phyloP scores from a whole-genome alignment of 768 basidiomycete genomes.

The Boletales sp. region DNA sequence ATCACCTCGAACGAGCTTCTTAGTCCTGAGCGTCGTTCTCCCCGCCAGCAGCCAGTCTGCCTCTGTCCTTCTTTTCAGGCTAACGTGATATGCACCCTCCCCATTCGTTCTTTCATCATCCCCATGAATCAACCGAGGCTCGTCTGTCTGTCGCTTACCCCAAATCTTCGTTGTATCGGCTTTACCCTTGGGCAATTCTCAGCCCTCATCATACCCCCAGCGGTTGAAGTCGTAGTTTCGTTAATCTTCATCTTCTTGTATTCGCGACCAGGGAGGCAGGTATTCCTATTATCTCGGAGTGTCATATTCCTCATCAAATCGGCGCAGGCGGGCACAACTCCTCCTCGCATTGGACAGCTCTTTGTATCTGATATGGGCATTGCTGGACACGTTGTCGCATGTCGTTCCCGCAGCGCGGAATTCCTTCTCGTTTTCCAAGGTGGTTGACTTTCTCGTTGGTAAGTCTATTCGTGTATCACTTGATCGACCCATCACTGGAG shows the following conservation, averaged over 20 bases:
- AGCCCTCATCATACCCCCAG: conserved; percentile 59
- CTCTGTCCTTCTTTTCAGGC: conserved; percentile 27
- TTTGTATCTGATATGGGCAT: conserved; percentile 53
- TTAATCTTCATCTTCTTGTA: conserved; percentile 49
- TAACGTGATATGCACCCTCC: conserved; percentile 35
- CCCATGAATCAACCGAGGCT: conserved; percentile 42
- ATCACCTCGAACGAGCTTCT: conserved; percentile 19
- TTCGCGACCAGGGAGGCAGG: conserved; percentile 48
- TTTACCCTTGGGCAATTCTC: conserved; percentile 45
- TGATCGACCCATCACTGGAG: neutral
- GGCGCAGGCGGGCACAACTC: conserved; percentile 45
- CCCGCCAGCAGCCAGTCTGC: conserved; percentile 46
- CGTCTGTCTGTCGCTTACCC: conserved; percentile 64
- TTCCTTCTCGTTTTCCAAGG: conserved; percentile 44
- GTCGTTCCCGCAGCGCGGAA: conserved; percentile 48
- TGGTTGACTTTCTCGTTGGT: conserved; percentile 63
- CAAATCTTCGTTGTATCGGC: conserved; percentile 67
- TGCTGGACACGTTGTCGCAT: conserved; percentile 61
- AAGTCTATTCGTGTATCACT: conserved; percentile 20
- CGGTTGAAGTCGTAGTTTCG: conserved; percentile 59
- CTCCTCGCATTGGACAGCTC: conserved; percentile 62
- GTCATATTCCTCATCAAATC: conserved; percentile 1
- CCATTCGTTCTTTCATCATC: conserved; percentile 8
- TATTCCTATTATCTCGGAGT: conserved; percentile 8
- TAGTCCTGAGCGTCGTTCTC: conserved; percentile 6